Base-by-base conservation (phyloP, 2,329 filamentous ascomycete genomes). In the Zymoseptoria brevis region DNA sequence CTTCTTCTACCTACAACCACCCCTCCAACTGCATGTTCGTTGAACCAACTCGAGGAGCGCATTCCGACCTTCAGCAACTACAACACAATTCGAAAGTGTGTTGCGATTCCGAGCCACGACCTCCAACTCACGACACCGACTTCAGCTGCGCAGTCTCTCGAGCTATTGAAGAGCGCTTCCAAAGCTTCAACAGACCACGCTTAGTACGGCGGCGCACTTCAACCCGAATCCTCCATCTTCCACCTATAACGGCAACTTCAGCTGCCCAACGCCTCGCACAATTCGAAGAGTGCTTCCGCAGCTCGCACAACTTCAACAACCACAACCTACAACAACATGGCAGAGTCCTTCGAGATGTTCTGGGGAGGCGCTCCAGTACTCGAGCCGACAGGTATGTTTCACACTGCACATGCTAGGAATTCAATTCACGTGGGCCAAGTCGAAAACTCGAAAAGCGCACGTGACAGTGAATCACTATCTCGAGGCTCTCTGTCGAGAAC, bases 321-420 rank as follows among this genome's bases (percentile, higher is more conserved):
- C 13, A 45, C 35, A 45, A 45, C 35, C 16, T 13, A 16, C 11
- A 45, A 45, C 35, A 45, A 45, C 5, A 45, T 45, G 35, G 35
- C 35, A 3, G 35, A 62, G 57, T 53, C 56, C 16, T 56, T 60
- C 21, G 58, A 58, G 21, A 58, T 64, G 56, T 64, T 64, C 55
- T 64, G 62, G 62, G 62, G 62, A 48, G 60, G 62, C 24, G 60
- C 62, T 11, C 60, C 60, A 24, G 35, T 56, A 22, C 62, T 57
- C 21, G 48, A 60, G 26, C 57, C 56, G 35, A 56, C 55, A 53
- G 56, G 62, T 64, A 58, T 45, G 58, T 53, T 19, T 49, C 19
- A 29, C 9, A 19, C 35, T 16, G 35, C 35, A 45, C 35, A 16
- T 16, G 35, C 35, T n/a, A n/a, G 1, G 2, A n/a, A 16, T 16